These are phyloP conservation scores for Zanthoxylum bungeanum DNA, from an alignment of 345 rosid genomes.

Conservation along the genomic window DNA sequence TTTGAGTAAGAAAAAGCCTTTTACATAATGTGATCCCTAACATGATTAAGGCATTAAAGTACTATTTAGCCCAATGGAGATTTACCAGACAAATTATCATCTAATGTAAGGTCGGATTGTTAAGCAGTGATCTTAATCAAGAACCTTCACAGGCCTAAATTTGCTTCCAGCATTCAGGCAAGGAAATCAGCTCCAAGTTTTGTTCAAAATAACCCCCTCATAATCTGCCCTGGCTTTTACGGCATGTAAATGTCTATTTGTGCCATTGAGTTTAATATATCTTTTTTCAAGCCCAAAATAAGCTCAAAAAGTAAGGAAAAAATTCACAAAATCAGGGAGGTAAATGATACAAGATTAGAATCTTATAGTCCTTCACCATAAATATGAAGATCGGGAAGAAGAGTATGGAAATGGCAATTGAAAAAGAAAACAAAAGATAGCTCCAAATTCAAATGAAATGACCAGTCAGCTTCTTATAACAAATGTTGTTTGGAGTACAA, in stretches of 20 bases:
- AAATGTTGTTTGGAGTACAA: no score
- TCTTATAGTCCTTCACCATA: not conserved
- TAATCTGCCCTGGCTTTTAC: not conserved
- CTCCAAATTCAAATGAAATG: not conserved
- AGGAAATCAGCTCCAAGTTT: not conserved
- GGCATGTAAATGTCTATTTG: not conserved
- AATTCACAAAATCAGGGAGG: not conserved
- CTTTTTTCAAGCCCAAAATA: not conserved
- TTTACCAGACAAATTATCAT: not conserved
- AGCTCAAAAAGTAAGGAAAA: not conserved
- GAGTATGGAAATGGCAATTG: not conserved
- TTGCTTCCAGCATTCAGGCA: not conserved
- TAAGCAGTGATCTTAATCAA: slow-evolving; percentile 1
- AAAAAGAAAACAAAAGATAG: not conserved
- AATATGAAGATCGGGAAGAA: not conserved
- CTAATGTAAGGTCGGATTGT: not conserved
- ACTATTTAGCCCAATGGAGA: not conserved
- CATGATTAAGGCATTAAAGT: slow-evolving; percentile 4
- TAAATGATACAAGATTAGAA: not conserved
- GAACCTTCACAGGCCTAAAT: not conserved
- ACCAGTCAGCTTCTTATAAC: not conserved
- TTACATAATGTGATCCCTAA: not conserved
- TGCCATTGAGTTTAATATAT: not conserved
- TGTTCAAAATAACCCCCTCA: not conserved
- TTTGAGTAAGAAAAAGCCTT: not conserved